phyloP scores from a whole-genome alignment of 2,329 filamentous ascomycete genomes.

The Colletotrichum euphorbiae region DNA sequence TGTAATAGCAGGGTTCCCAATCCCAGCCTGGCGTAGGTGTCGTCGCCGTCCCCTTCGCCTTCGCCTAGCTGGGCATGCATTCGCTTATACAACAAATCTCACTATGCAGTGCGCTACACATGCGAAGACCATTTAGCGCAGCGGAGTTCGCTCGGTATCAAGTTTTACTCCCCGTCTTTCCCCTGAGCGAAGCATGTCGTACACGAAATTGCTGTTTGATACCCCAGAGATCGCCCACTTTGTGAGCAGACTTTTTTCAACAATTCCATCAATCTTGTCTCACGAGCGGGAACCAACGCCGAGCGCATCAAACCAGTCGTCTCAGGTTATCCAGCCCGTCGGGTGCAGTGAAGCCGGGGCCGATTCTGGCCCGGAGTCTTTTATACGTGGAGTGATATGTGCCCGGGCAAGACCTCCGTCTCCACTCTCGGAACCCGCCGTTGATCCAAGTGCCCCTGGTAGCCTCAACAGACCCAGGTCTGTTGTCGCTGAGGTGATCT shows the following conservation, averaged over 20 bases:
- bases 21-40: neutral
- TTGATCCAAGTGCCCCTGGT: neutral
- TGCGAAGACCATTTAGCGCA: neutral
- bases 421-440: neutral
- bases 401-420: neutral
- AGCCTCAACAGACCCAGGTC: neutral
- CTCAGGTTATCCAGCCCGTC: neutral
- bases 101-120: slow-evolving; percentile 13
- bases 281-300: neutral
- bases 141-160: slow-evolving; percentile 1
- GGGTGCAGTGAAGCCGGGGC: neutral
- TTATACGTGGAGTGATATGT: neutral
- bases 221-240: slow-evolving; percentile 14
- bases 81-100: slow-evolving; percentile 11
- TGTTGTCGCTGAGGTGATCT: neutral
- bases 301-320: neutral
- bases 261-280: neutral
- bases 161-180: slow-evolving; percentile 1
- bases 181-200: slow-evolving; percentile 16
- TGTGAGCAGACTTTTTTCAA: neutral
- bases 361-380: neutral
- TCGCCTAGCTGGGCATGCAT: too few species aligned
- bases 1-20: neutral
- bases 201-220: slow-evolving; percentile 13
- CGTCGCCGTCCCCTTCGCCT: too few species aligned